These are phyloP conservation scores for Breynia disticha DNA, from an alignment of 441 rosid genomes.

Conservation along the genomic window DNA sequence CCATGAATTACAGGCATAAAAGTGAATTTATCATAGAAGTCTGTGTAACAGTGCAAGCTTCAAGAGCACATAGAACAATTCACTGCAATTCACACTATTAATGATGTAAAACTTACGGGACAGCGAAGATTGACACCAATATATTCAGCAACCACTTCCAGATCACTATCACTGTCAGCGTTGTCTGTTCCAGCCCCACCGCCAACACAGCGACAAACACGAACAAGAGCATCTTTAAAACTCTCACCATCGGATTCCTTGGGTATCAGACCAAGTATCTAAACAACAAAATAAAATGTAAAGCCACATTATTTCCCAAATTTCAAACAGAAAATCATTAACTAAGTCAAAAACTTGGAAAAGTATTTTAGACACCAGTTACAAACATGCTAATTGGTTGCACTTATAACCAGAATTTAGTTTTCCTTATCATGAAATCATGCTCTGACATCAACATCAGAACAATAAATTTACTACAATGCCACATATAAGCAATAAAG, in stretches of 20 bases:
- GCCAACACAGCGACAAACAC: slow-evolving; percentile 85
- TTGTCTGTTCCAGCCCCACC: slow-evolving; percentile 71
- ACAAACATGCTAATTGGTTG: neutral
- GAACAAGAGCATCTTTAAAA: slow-evolving; percentile 83
- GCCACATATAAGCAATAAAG: too few relatives aligned
- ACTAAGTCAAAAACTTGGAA: neutral
- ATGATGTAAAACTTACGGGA: slow-evolving; percentile 54
- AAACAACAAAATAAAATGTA: slow-evolving; percentile 15
- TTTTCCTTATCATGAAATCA: too few relatives aligned
- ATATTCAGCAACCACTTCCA: slow-evolving; percentile 96
- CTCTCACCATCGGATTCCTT: slow-evolving; percentile 77
- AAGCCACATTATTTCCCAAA: neutral
- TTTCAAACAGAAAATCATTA: too few relatives aligned
- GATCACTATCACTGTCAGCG: slow-evolving; percentile 93
- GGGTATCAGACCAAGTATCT: slow-evolving; percentile 80
- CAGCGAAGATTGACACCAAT: slow-evolving; percentile 80
- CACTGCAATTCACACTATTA: neutral
- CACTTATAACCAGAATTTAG: neutral
- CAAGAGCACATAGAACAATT: neutral
- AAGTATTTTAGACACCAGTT: too few relatives aligned
- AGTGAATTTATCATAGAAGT: too few relatives aligned
- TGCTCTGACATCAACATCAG: too few relatives aligned
- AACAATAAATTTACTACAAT: too few relatives aligned
- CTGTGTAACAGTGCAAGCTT: neutral
- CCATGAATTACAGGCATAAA: too few relatives aligned